These are phyloP conservation scores for Phyllosticta citriasiana DNA, from an alignment of 2,329 filamentous ascomycete genomes.

Conservation along the genomic window DNA sequence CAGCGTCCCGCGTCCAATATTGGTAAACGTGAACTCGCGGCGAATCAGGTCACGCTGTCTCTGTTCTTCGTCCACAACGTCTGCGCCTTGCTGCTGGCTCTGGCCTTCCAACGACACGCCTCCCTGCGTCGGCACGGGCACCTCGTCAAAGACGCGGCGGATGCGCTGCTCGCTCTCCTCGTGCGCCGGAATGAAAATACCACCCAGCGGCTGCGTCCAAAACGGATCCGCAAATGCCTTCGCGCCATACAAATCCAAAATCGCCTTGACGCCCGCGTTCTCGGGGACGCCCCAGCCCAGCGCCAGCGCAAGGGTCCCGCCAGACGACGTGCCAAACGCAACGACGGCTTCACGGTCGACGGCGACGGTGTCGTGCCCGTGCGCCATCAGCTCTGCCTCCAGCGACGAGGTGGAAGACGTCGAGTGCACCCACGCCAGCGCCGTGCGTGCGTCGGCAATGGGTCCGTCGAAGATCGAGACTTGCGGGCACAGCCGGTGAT, in stretches of 20 bases:
- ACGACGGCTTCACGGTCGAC: conserved; percentile 24
- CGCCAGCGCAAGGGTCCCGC: conserved; percentile 36
- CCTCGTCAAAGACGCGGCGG: conserved; percentile 24
- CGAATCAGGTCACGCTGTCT: conserved; percentile 12
- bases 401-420: conserved; percentile 14
- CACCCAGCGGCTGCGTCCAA: conserved; percentile 27
- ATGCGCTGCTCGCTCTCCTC: conserved; percentile 23
- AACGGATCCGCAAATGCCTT: conserved; percentile 25
- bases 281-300: conserved; percentile 24
- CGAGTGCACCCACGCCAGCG: conserved; percentile 28
- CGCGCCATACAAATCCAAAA: conserved; percentile 33
- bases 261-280: conserved; percentile 24
- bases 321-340: conserved; percentile 29
- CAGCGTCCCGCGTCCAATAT: conserved; percentile 32
- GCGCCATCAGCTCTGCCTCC: conserved; percentile 13
- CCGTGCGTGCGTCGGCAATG: conserved; percentile 26
- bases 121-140: conserved; percentile 30
- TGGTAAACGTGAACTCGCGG: conserved; percentile 32
- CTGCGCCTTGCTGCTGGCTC: not conserved
- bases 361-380: conserved; percentile 7
- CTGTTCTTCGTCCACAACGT: not conserved
- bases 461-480: conserved; percentile 24
- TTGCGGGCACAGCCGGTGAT: conserved; percentile 24
- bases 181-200: conserved; percentile 11
- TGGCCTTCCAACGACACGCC: conserved; percentile 36